A percentile compares a stretch with the other conserved stretches of the same genome.
Evolutionary conservation across 2,329 filamentous ascomycete species (phyloP).

Genomic region (Cytospora paraplurivora): DNA sequence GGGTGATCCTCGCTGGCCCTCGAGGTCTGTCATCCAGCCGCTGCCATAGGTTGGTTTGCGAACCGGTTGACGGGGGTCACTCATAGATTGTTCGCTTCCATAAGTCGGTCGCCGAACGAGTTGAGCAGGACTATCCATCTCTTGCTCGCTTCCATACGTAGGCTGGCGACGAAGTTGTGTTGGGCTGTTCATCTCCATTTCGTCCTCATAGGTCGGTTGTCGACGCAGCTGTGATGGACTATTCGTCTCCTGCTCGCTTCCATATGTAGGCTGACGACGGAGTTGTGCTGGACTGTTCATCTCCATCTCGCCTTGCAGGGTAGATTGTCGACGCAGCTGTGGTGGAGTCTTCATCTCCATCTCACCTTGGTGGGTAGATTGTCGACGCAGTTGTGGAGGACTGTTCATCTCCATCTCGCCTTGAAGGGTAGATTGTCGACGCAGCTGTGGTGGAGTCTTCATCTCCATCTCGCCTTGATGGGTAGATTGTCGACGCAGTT

Average conservation of each 20-base stretch:
- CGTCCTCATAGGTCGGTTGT: constrained; percentile 10
- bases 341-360: too few species aligned
- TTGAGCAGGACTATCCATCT: background rate
- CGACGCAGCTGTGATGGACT: constrained; percentile 3
- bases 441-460: background rate
- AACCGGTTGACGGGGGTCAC: constrained; percentile 4
- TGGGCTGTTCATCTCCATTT: constrained; percentile 13
- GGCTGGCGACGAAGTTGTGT: background rate
- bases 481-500: background rate
- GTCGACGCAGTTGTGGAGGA: background rate
- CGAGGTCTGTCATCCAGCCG: constrained; percentile 17
- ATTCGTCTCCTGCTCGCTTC: background rate
- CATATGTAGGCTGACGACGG: background rate
- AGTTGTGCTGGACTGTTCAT: background rate
- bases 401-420: background rate
- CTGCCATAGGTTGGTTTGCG: constrained; percentile 14
- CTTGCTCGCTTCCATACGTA: background rate
- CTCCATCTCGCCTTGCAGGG: background rate
- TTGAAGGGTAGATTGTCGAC: background rate
- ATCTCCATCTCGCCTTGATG: background rate
- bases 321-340: too few species aligned
- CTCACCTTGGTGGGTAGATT: background rate
- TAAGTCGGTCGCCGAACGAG: constrained; percentile 18
- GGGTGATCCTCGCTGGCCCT: constrained; percentile 24
- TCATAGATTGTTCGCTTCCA: constrained; percentile 17